Percentiles rank a stretch among this genome's conserved stretches.
Evolutionary conservation across 148 eudicot species (phyloP).

Genomic region (Arbutus unedo): DNA sequence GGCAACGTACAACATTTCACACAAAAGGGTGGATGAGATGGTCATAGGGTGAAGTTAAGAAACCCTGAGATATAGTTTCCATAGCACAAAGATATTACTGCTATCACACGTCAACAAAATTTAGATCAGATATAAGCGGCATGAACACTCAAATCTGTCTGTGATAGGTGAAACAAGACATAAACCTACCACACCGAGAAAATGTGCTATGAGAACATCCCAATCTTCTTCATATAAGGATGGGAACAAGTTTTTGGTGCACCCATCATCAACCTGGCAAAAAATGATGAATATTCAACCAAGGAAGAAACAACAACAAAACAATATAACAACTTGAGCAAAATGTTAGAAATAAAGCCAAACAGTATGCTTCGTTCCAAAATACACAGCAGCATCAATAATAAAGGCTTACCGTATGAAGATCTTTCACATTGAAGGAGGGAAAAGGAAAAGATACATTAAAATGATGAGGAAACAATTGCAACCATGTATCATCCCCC

Average conservation of each 20-base stretch:
- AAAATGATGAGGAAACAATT: conserved; percentile 90
- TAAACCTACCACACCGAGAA: conserved; percentile 91
- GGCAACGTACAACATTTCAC: background rate
- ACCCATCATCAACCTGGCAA: conserved; percentile 85
- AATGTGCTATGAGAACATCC: conserved; percentile 97
- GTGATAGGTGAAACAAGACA: background rate
- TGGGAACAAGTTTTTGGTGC: conserved; percentile 74
- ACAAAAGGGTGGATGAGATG: background rate
- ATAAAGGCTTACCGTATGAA: conserved; percentile 65
- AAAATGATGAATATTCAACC: background rate
- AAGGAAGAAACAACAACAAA: background rate
- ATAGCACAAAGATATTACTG: background rate
- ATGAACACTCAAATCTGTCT: background rate
- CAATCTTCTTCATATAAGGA: conserved; percentile 64
- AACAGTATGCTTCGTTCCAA: background rate
- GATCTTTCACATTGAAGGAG: conserved; percentile 94
- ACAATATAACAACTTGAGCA: background rate
- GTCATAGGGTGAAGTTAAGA: background rate
- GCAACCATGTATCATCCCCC: conserved; percentile 99
- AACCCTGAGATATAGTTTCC: background rate
- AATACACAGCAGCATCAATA: background rate
- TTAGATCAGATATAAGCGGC: background rate
- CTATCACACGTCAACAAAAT: background rate
- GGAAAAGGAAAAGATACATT: conserved; percentile 82
- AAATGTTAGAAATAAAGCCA: background rate